Evolutionary conservation across 305 asterid genomes (phyloP).

Genomic region (Plantago rigida): DNA sequence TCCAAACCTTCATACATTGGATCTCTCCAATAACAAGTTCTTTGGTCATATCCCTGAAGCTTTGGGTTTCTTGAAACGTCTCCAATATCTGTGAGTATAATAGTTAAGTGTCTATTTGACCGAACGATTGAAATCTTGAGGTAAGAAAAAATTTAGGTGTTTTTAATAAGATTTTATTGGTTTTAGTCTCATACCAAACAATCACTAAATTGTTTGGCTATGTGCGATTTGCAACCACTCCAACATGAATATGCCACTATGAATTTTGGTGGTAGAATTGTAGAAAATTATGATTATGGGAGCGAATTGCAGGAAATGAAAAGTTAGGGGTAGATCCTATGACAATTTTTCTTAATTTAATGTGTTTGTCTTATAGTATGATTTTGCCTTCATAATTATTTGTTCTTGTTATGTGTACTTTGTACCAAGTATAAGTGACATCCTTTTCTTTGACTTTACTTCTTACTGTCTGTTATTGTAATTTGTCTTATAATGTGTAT

Average conservation of each 20-base stretch:
- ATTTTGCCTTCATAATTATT: too few species aligned
- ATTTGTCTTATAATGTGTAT: slow-evolving; percentile 47
- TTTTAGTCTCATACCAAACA: too few species aligned
- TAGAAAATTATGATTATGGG: too few species aligned
- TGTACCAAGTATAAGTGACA: slow-evolving; percentile 21
- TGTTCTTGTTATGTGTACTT: slow-evolving; percentile 15
- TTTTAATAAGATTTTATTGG: too few species aligned
- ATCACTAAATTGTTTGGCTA: too few species aligned
- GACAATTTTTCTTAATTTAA: not conserved
- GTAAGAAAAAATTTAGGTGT: too few species aligned
- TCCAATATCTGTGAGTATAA: slow-evolving; percentile 70
- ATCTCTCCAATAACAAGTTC: slow-evolving; percentile 68
- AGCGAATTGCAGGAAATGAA: too few species aligned
- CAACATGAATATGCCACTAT: too few species aligned
- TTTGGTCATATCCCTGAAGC: slow-evolving; percentile 63
- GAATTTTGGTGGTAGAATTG: too few species aligned
- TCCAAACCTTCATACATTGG: slow-evolving; percentile 76
- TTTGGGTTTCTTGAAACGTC: slow-evolving; percentile 49
- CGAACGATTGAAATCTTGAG: too few species aligned
- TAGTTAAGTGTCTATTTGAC: too few species aligned
- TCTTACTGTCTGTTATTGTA: slow-evolving; percentile 34
- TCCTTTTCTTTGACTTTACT: slow-evolving; percentile 31
- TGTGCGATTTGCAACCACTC: too few species aligned
- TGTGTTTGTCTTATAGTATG: slow-evolving; percentile 3
- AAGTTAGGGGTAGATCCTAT: not conserved